phyloP scores from a whole-genome alignment of 169 alveolate genomes.

The Cryptosporidium ubiquitum region DNA sequence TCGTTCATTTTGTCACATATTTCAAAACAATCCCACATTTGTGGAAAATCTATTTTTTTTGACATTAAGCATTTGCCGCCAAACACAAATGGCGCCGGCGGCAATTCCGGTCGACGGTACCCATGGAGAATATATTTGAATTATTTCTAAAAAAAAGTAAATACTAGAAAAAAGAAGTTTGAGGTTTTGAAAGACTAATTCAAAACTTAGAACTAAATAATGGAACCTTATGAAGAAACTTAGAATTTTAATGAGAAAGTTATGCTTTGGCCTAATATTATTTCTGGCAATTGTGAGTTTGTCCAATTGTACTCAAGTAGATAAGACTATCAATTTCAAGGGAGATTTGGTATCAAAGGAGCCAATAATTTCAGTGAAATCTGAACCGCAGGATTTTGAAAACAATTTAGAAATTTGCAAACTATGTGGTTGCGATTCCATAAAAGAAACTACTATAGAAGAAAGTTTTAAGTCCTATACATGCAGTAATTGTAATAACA shows the following conservation, averaged over 20 bases:
- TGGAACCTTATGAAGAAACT: constrained; percentile 27
- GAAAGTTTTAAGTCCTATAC: not conserved
- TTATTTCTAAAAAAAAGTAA: not conserved
- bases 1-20: not conserved
- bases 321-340: not conserved
- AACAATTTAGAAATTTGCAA: not conserved
- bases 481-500: not conserved
- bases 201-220: not conserved
- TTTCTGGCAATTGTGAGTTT: not conserved
- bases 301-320: not conserved
- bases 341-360: not conserved
- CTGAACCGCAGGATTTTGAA: too few species aligned
- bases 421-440: constrained; percentile 1
- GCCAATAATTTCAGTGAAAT: not conserved
- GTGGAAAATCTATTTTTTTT: not conserved
- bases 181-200: not conserved
- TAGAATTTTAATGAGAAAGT: not conserved
- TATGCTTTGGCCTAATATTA: not conserved
- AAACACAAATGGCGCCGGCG: not conserved
- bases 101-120: too few species aligned
- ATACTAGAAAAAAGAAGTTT: not conserved
- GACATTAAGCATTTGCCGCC: not conserved
- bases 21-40: not conserved
- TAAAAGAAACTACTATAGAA: not conserved
- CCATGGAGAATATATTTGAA: not conserved